phyloP scores from a whole-genome alignment of 306 rosid genomes.

The Rosa multiflora region DNA sequence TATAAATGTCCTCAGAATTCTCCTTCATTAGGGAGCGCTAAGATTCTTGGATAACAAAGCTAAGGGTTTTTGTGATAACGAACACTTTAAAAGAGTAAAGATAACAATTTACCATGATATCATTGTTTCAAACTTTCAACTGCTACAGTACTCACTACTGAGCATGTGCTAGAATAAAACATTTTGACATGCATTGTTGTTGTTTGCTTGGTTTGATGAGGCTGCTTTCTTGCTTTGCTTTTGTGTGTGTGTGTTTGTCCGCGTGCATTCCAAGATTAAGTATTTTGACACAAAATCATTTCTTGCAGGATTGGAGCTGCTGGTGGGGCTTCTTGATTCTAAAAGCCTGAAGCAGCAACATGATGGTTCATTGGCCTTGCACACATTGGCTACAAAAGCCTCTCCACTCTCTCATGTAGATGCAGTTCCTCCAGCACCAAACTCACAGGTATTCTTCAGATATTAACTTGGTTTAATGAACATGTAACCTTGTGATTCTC shows the following conservation, averaged over 20 bases:
- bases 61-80: neutral
- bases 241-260: neutral
- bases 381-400: slow-evolving; percentile 72
- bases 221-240: neutral
- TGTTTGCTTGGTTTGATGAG: neutral
- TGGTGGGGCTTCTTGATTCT: slow-evolving; percentile 66
- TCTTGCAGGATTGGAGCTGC: slow-evolving; percentile 66
- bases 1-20: neutral
- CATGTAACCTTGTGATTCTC: neutral
- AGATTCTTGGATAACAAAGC: neutral
- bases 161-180: neutral
- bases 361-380: slow-evolving; percentile 72
- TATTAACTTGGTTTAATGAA: slow-evolving; percentile 10
- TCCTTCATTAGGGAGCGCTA: neutral
- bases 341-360: slow-evolving; percentile 55
- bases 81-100: neutral
- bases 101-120: neutral
- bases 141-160: neutral
- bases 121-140: neutral
- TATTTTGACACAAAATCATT: neutral
- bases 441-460: slow-evolving; percentile 59
- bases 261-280: neutral
- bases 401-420: slow-evolving; percentile 54
- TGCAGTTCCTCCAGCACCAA: slow-evolving; percentile 74
- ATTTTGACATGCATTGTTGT: neutral